These are phyloP conservation scores for Solanum infundibuliforme DNA, from an alignment of 257 asterid species.

Conservation along the genomic window DNA sequence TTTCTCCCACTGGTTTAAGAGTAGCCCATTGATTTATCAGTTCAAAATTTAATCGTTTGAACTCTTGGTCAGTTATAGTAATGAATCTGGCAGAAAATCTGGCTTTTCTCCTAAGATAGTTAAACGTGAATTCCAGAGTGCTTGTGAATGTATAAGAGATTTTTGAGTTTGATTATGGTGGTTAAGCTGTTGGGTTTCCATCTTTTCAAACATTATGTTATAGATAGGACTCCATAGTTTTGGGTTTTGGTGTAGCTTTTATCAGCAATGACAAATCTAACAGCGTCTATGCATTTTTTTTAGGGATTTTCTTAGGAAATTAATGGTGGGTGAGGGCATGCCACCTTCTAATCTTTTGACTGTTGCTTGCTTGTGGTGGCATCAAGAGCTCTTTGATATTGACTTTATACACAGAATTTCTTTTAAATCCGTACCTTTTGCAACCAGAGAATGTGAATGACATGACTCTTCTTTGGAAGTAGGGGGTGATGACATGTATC, in stretches of 20 bases:
- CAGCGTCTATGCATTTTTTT: not conserved
- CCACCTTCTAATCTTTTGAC: not conserved
- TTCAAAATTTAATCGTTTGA: not conserved
- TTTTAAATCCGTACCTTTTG: not conserved
- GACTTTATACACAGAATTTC: not conserved
- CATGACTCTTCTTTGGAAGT: not conserved
- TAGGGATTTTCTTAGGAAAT: not conserved
- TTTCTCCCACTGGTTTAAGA: not conserved
- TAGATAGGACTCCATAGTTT: not conserved
- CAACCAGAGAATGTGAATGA: not conserved
- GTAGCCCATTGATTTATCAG: not conserved
- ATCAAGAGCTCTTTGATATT: not conserved
- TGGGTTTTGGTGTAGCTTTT: not conserved
- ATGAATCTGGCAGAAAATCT: not conserved
- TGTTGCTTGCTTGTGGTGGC: not conserved
- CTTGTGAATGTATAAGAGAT: not conserved
- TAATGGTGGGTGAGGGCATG: not conserved
- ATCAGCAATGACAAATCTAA: not conserved
- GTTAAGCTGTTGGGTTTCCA: not conserved
- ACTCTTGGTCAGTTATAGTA: not conserved
- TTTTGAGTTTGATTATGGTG: not conserved
- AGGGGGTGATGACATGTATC: not conserved
- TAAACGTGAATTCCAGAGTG: not conserved
- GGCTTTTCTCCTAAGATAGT: not conserved
- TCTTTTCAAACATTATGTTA: not conserved